These are phyloP conservation scores for Pinus albicaulis DNA, from an alignment of 75 land plant species.

Conservation along the genomic window DNA sequence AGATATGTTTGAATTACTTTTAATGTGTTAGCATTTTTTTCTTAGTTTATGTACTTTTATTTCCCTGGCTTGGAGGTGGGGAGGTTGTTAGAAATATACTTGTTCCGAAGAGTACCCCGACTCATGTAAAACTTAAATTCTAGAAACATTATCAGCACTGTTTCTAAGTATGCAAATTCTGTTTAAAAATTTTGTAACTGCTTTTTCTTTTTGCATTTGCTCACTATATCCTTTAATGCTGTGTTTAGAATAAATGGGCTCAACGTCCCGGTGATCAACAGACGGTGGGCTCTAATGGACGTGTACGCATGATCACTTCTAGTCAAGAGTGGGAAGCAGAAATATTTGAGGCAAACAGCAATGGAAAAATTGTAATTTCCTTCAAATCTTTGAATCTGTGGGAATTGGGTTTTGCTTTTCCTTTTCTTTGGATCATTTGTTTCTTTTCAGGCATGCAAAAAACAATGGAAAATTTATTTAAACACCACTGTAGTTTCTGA, in stretches of 20 bases:
- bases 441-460: neutral
- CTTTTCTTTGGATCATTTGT: neutral
- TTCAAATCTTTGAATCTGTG: neutral
- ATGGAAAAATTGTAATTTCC: conserved; percentile 37
- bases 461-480: neutral
- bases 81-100: no score
- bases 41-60: no score
- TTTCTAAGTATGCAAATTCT: no score
- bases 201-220: neutral
- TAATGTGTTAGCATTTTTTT: no score
- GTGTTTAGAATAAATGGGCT: no score
- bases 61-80: no score
- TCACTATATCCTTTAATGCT: neutral
- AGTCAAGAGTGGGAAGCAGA: conserved; percentile 36
- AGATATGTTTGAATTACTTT: no score
- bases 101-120: no score
- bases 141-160: no score
- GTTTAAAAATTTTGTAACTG: no score
- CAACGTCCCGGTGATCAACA: neutral
- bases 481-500: neutral
- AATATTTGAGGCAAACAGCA: conserved; percentile 27
- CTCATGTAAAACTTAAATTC: no score
- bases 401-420: neutral
- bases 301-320: conserved; percentile 37
- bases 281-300: conserved; percentile 14